Percentiles rank a stretch among this genome's conserved stretches.
phyloP scores from a whole-genome alignment of 305 asterid genomes.

The Euphrasia arctica region DNA sequence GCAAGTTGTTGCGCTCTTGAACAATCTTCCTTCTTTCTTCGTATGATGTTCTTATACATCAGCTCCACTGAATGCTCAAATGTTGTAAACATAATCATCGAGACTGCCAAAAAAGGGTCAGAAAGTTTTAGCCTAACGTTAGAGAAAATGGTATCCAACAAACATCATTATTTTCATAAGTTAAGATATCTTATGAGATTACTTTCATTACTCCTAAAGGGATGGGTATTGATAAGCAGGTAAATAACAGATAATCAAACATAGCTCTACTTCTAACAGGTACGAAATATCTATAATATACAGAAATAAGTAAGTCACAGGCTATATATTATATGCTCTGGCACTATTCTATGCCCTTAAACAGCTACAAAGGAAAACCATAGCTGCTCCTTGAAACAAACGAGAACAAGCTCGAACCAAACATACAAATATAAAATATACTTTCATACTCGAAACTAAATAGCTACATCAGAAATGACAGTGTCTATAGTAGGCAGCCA shows the following conservation, averaged over 20 bases:
- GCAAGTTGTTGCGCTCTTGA: conserved; percentile 59
- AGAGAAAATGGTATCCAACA: conserved; percentile 13
- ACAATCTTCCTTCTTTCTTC: conserved; percentile 66
- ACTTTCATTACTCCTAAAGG: not conserved
- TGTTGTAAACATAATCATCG: conserved; percentile 76
- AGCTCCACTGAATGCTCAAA: conserved; percentile 77
- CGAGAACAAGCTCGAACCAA: conserved; percentile 7
- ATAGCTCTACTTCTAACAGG: not conserved
- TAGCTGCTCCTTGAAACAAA: conserved; percentile 9
- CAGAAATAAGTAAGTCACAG: conserved; percentile 14
- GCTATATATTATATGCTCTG: not conserved
- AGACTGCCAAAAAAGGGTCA: conserved; percentile 41
- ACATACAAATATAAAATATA: not conserved
- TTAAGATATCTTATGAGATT: not conserved
- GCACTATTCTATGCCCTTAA: conserved; percentile 7
- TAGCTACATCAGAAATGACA: conserved; percentile 1
- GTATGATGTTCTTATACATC: conserved; percentile 44
- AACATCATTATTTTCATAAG: not conserved
- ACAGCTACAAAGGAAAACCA: conserved; percentile 1
- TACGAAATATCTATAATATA: conserved; percentile 4
- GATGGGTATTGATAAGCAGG: not conserved
- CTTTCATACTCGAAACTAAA: not conserved
- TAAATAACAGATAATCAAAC: not conserved
- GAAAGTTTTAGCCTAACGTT: conserved; percentile 5
- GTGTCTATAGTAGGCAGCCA: not conserved